phyloP scores from a whole-genome alignment of 2,329 filamentous ascomycete species.

The Botrytis medusae region DNA sequence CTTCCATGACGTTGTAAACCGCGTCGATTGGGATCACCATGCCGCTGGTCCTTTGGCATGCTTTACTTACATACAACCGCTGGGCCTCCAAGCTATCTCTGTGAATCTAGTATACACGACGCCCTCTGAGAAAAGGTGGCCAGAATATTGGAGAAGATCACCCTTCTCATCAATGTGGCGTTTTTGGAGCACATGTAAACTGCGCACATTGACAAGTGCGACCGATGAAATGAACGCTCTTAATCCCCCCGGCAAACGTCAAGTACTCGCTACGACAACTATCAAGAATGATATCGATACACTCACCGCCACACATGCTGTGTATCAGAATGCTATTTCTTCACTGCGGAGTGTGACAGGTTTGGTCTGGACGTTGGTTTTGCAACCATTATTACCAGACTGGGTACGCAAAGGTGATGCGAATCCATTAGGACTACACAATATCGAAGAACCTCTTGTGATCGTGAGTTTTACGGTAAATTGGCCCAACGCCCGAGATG shows the following conservation, averaged over 20 bases:
- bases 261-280: constrained; percentile 42
- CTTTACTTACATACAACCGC: constrained; percentile 34
- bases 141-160: constrained; percentile 39
- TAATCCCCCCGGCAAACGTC: constrained; percentile 39
- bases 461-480: constrained; percentile 41
- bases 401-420: constrained; percentile 35
- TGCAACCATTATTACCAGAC: constrained; percentile 38
- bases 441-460: constrained; percentile 37
- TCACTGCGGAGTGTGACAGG: constrained; percentile 36
- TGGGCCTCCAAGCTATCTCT: constrained; percentile 39
- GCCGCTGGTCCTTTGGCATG: constrained; percentile 37
- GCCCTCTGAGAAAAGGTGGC: constrained; percentile 35
- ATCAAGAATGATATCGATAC: constrained; percentile 41
- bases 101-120: constrained; percentile 39
- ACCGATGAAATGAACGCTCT: constrained; percentile 40
- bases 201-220: constrained; percentile 38
- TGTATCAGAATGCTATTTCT: constrained; percentile 37
- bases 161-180: constrained; percentile 39
- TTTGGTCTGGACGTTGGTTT: constrained; percentile 40
- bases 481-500: constrained; percentile 37
- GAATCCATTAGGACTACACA: constrained; percentile 36
- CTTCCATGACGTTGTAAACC: constrained; percentile 33
- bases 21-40: constrained; percentile 26
- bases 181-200: constrained; percentile 41
- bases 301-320: constrained; percentile 35